Base-by-base conservation (phyloP, 169 alveolate species). In the Babesia sp. region DNA sequence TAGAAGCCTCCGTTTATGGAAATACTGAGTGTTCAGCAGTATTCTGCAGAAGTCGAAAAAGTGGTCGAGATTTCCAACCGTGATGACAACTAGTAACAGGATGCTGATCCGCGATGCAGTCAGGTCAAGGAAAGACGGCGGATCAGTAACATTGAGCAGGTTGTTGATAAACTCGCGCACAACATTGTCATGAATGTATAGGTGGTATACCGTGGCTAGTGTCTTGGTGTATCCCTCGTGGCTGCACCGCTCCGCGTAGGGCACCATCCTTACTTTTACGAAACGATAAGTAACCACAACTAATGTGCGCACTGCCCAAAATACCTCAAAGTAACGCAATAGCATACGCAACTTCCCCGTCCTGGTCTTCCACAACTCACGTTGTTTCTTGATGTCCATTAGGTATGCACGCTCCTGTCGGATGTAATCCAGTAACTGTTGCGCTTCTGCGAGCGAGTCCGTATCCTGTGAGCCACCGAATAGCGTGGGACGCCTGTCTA, bases 31-130 rank as follows among this genome's bases (percentile, higher is more conserved):
- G 37, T 68, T 51, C 4, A 75, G 64, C 54, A 75, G 58, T 12
- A 75, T 50, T n/a, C 78, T n/a, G 56, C 79, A 71, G 56, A 75
- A 75, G 34, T 75, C 85, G 41, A 75, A 67, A 36, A 75, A 75
- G 72, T 75, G 68, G 54, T 71, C 85, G 24, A 75, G 42, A 31
- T 60, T 59, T 28, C 79, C 67, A 4, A 55, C 45, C 57, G 68
- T 75, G 16, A 75, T 64, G 44, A 59, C 45, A 33, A 64, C 55
- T n/a, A 75, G 70, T 45, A 75, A 48, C 26, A 75, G 67, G 24
- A 39, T 39, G 46, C 68, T 75, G 50, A 64, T 71, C 20, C 85
- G 29, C n/a, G 85, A 75, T 34, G 69, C 42, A 1, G 55, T 44
- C 51, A 67, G 60, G 67, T 75, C 85, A 37, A 75, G 66, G 44